Conservation (phyloP, 106 monocot species). For the Dendrobium nobile region DNA sequence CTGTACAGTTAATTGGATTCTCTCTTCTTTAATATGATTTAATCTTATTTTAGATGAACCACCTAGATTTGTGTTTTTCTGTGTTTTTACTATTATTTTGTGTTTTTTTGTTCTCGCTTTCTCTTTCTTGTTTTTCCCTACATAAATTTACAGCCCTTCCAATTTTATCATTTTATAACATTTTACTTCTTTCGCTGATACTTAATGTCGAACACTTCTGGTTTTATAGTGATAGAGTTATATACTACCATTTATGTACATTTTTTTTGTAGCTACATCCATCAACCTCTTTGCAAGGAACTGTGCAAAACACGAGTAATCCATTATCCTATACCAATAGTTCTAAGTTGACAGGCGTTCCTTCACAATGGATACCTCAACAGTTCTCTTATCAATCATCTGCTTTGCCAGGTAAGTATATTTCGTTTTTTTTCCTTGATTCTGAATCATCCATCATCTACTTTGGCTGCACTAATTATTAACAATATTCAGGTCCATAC, state of each 20-base stretch:
- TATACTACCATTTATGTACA: background rate
- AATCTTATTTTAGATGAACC: background rate
- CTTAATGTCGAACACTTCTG: background rate
- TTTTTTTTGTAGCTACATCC: background rate
- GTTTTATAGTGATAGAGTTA: background rate
- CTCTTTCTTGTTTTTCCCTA: background rate
- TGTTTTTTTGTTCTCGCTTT: background rate
- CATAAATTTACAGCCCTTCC: background rate
- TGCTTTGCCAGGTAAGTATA: background rate
- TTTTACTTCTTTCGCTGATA: background rate
- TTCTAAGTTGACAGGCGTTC: background rate
- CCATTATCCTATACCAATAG: background rate
- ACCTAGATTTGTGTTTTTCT: background rate
- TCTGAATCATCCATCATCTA: background rate
- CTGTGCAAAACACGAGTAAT: background rate
- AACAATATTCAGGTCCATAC: background rate
- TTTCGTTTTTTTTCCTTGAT: background rate
- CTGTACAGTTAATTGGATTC: no score
- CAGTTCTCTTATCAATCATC: conserved; percentile 2
- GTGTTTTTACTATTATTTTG: background rate
- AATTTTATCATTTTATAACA: background rate
- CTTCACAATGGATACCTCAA: background rate
- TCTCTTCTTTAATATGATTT: background rate
- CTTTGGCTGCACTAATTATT: background rate
- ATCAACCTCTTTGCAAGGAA: background rate